A percentile compares a stretch with the other conserved stretches of the same genome.
phyloP scores from a whole-genome alignment of 257 asterid species.

The Solanum ossicruentum region DNA sequence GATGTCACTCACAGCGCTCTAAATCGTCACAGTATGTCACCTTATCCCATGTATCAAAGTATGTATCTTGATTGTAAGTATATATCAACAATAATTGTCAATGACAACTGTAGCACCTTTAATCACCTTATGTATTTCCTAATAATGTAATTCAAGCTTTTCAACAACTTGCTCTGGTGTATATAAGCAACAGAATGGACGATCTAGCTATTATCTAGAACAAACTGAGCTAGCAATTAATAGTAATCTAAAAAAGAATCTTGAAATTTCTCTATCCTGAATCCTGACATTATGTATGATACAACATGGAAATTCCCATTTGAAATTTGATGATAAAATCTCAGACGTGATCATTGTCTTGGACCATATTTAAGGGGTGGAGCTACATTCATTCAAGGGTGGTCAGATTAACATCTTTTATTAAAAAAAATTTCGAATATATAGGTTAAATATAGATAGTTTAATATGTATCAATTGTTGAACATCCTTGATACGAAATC shows the following conservation, averaged over 20 bases:
- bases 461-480: no score
- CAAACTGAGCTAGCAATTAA: neutral
- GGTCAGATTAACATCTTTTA: no score
- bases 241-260: neutral
- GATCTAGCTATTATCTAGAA: neutral
- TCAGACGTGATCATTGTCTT: neutral
- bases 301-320: neutral
- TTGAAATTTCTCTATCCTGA: neutral
- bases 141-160: neutral
- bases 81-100: neutral
- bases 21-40: neutral
- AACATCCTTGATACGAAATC: no score
- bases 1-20: no score
- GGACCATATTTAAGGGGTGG: neutral
- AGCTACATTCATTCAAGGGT: no score
- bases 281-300: neutral
- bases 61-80: neutral
- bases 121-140: neutral
- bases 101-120: neutral
- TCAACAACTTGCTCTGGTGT: neutral
- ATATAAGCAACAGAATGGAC: neutral
- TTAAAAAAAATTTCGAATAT: no score
- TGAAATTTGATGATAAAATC: neutral
- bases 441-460: no score
- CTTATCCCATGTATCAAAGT: neutral